Conservation (phyloP, 192 early-diverging fungal species). For the Rhizophagus clarus region DNA sequence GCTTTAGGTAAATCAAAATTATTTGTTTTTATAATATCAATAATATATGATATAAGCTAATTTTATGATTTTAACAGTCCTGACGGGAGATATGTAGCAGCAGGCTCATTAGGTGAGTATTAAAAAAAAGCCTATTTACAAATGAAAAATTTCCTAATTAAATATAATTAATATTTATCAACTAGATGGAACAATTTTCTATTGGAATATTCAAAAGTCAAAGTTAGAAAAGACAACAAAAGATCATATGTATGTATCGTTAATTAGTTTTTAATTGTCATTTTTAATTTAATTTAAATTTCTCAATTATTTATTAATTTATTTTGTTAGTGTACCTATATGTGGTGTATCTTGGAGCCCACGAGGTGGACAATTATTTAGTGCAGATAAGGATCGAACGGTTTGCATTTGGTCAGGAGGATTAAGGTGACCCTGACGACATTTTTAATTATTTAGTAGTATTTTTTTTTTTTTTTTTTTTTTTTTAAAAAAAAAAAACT, state of each 20-base stretch:
- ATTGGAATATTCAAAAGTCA: conserved; percentile 75
- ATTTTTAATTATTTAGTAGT: background rate
- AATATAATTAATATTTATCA: background rate
- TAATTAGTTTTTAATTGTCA: background rate
- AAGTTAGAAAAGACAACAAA: conserved; percentile 67
- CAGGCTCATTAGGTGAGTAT: conserved; percentile 65
- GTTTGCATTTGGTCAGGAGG: conserved; percentile 57
- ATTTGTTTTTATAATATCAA: background rate
- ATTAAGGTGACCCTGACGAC: background rate
- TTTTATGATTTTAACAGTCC: conserved; percentile 57
- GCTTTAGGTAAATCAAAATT: conserved; percentile 57
- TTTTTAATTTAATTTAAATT: background rate
- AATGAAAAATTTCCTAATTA: background rate
- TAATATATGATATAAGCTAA: background rate
- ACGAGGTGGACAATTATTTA: conserved; percentile 61
- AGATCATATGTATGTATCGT: conserved; percentile 64
- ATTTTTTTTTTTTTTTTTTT: no score
- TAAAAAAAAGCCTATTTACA: background rate
- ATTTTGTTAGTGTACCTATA: conserved; percentile 45
- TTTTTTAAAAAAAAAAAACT: no score
- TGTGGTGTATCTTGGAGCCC: conserved; percentile 74
- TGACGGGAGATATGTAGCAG: conserved; percentile 80
- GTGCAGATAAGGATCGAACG: conserved; percentile 67
- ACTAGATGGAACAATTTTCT: conserved; percentile 73
- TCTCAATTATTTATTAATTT: background rate